These are phyloP conservation scores for Massariosphaeria phaeospora DNA, from an alignment of 495 filamentous ascomycete genomes.

Conservation along the genomic window DNA sequence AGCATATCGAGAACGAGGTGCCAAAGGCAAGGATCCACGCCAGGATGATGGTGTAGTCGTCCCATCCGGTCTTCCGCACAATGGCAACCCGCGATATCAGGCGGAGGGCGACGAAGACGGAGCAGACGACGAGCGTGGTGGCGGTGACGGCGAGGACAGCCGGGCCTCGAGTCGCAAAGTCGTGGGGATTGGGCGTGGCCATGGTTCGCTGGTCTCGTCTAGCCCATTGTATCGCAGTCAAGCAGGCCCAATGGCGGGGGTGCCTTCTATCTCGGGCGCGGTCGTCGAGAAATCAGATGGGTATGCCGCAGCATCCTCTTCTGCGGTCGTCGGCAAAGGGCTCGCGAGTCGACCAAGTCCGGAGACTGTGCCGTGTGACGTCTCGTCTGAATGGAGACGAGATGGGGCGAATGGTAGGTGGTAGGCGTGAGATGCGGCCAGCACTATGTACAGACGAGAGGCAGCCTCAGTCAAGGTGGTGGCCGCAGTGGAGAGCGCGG, in stretches of 20 bases:
- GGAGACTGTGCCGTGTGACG: no score
- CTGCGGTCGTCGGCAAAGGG: no score
- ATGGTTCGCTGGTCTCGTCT: constrained; percentile 5
- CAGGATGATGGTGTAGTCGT: constrained; percentile 80
- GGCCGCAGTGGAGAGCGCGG: no score
- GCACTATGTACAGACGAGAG: no score
- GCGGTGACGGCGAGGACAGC: constrained; percentile 71
- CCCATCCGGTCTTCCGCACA: constrained; percentile 60
- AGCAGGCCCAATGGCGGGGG: not conserved
- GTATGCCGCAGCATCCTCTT: constrained; percentile 7
- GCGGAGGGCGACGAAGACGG: constrained; percentile 66
- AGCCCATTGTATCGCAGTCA: constrained; percentile 3
- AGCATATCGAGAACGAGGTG: constrained; percentile 70
- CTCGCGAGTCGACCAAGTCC: no score
- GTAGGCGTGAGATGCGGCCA: no score
- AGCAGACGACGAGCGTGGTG: constrained; percentile 60
- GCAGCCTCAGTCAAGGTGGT: no score
- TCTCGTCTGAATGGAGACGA: no score
- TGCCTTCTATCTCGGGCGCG: constrained; percentile 15
- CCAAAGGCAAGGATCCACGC: constrained; percentile 80
- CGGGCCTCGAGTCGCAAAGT: constrained; percentile 47
- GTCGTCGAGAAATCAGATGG: constrained; percentile 5
- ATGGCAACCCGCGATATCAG: constrained; percentile 69
- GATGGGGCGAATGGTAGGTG: no score
- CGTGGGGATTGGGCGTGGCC: constrained; percentile 1